Conservation (phyloP, 1,284 basidiomycete genomes). For the Phenoliferia sp. region DNA sequence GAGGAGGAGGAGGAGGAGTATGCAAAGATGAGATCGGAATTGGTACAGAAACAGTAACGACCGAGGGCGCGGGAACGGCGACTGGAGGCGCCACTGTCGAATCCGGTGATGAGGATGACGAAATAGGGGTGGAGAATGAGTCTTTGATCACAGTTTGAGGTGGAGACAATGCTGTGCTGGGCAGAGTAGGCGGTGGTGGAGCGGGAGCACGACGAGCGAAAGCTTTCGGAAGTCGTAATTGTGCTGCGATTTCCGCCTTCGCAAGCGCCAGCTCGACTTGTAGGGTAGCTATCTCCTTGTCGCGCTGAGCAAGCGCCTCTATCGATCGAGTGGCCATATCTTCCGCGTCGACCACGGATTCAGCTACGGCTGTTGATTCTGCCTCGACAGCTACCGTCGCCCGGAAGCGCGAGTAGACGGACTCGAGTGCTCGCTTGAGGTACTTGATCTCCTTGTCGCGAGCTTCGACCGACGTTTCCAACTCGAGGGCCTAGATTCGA, state of each 20-base stretch:
- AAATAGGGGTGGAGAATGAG: slow-evolving; percentile 26
- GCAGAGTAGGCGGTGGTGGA: slow-evolving; percentile 4
- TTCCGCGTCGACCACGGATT: slow-evolving; percentile 57
- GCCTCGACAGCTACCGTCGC: slow-evolving; percentile 43
- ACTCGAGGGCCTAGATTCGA: slow-evolving; percentile 51
- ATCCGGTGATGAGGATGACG: slow-evolving; percentile 2
- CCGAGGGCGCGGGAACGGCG: too few species aligned
- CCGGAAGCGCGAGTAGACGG: slow-evolving; percentile 71
- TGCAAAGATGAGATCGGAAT: slow-evolving; percentile 11
- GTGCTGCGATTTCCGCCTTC: slow-evolving; percentile 26
- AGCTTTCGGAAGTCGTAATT: slow-evolving; percentile 7
- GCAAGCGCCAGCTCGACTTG: slow-evolving; percentile 49
- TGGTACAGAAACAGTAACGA: too few species aligned
- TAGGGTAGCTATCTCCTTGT: slow-evolving; percentile 59
- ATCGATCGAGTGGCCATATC: slow-evolving; percentile 66
- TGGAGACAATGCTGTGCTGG: slow-evolving; percentile 27
- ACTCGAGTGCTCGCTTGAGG: slow-evolving; percentile 75
- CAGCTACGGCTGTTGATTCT: slow-evolving; percentile 43
- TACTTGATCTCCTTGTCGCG: slow-evolving; percentile 70
- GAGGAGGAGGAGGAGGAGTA: slow-evolving; percentile 10
- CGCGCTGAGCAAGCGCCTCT: slow-evolving; percentile 64
- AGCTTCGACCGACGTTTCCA: slow-evolving; percentile 51
- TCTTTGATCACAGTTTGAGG: too few species aligned
- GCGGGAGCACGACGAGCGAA: slow-evolving; percentile 13
- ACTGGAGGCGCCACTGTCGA: neutral